These are phyloP conservation scores for Ceratobasidium sp. DNA, from an alignment of 1,284 basidiomycete species.

Conservation along the genomic window DNA sequence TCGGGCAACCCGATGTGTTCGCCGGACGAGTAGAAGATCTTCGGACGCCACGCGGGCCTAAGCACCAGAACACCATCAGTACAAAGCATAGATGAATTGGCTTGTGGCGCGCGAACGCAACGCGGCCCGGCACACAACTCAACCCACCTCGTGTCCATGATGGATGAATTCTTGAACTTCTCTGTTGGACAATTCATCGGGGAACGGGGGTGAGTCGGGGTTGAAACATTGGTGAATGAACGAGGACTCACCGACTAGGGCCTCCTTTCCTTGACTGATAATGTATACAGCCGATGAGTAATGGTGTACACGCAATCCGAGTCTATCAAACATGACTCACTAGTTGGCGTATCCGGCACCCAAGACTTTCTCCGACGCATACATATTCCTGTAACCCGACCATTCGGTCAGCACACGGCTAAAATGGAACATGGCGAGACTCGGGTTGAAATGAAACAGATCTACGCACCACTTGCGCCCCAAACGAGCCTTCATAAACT, in stretches of 20 bases:
- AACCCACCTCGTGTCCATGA: slow-evolving; percentile 41
- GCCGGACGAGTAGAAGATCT: slow-evolving; percentile 83
- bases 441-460: slow-evolving; percentile 19
- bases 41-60: slow-evolving; percentile 72
- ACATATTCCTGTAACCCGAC: slow-evolving; percentile 73
- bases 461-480: slow-evolving; percentile 76
- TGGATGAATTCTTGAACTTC: slow-evolving; percentile 83
- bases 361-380: slow-evolving; percentile 84
- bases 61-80: slow-evolving; percentile 68
- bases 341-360: slow-evolving; percentile 90
- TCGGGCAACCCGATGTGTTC: slow-evolving; percentile 76
- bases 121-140: too few species aligned
- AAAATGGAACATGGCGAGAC: background rate
- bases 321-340: slow-evolving; percentile 63
- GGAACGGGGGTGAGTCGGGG: slow-evolving; percentile 38
- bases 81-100: slow-evolving; percentile 64
- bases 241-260: slow-evolving; percentile 66
- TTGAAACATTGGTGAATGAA: slow-evolving; percentile 9
- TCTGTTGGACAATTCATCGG: slow-evolving; percentile 52
- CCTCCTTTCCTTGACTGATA: slow-evolving; percentile 80
- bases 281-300: background rate
- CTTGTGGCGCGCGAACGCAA: background rate
- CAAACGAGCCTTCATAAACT: slow-evolving; percentile 75
- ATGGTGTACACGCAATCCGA: background rate
- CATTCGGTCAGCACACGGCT: background rate